A percentile compares a stretch with the other conserved stretches of the same genome.
Evolutionary conservation across 495 filamentous ascomycete species (phyloP).

Genomic region (Aspergillus baeticus): DNA sequence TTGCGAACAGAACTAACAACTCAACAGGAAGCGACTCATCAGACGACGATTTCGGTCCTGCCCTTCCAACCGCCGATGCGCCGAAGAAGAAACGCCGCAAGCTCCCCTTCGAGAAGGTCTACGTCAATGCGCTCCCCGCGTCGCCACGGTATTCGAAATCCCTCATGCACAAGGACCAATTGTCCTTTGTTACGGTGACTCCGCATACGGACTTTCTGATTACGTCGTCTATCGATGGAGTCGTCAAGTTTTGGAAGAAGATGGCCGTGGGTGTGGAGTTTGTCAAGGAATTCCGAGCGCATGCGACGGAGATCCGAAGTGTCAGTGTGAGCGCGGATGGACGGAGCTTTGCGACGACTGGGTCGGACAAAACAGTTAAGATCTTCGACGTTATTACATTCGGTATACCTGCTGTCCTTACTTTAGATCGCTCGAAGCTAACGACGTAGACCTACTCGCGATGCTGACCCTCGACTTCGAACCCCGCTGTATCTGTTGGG

Average conservation of each 20-base stretch:
- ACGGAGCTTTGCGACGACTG: conserved; percentile 88
- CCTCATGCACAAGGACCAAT: conserved; percentile 96
- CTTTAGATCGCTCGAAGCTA: background rate
- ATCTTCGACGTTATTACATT: conserved; percentile 97
- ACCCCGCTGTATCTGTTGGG: conserved; percentile 86
- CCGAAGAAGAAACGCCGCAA: conserved; percentile 89
- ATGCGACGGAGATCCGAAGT: conserved; percentile 78
- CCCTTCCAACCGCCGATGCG: conserved; percentile 70
- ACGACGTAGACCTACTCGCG: conserved; percentile 65
- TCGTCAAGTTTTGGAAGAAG: conserved; percentile 99
- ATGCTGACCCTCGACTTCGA: conserved; percentile 73
- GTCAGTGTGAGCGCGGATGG: conserved; percentile 86
- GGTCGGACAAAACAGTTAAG: conserved; percentile 83
- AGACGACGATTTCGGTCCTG: conserved; percentile 93
- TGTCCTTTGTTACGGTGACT: conserved; percentile 81
- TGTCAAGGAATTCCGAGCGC: conserved; percentile 94
- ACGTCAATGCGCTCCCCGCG: conserved; percentile 83
- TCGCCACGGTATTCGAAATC: conserved; percentile 89
- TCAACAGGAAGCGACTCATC: conserved; percentile 59
- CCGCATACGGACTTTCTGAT: conserved; percentile 92
- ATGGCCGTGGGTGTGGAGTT: conserved; percentile 87
- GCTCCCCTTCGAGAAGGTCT: conserved; percentile 92
- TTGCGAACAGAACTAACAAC: conserved; percentile 17
- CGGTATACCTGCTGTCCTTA: conserved; percentile 37
- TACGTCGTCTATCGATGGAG: conserved; percentile 86